phyloP scores from a whole-genome alignment of 495 filamentous ascomycete genomes.

The Staphylotrichum tortipilum region DNA sequence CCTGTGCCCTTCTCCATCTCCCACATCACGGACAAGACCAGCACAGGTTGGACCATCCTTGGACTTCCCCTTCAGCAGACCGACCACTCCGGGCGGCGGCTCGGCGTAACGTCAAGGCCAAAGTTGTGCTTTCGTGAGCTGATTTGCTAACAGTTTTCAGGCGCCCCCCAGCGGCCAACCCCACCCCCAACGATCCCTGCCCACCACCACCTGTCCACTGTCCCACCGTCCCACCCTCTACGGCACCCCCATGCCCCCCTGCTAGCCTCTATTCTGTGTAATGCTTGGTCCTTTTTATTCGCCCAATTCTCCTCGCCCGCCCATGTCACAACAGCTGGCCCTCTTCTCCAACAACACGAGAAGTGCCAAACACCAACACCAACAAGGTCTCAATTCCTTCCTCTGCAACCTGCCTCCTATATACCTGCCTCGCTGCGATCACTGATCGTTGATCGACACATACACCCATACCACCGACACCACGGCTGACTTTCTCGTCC shows the following conservation, averaged over 20 bases:
- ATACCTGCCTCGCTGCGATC: too few relatives aligned
- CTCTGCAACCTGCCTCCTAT: neutral
- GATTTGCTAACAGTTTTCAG: slow-evolving; percentile 13
- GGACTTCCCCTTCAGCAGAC: neutral
- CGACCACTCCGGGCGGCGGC: neutral
- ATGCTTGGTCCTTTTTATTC: slow-evolving; percentile 2
- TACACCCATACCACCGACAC: slow-evolving; percentile 4
- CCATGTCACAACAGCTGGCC: slow-evolving; percentile 19
- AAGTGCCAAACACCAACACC: too few relatives aligned
- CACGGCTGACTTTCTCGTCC: slow-evolving; percentile 18
- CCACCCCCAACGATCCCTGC: slow-evolving; percentile 3
- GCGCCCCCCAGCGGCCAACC: slow-evolving; percentile 3
- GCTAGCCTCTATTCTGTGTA: slow-evolving; percentile 3
- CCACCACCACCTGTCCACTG: too few relatives aligned
- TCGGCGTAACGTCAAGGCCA: slow-evolving; percentile 5
- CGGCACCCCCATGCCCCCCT: too few relatives aligned
- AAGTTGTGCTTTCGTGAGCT: neutral
- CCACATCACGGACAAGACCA: too few relatives aligned
- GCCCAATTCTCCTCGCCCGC: slow-evolving; percentile 8
- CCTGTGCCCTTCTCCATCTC: too few relatives aligned
- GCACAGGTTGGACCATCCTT: too few relatives aligned
- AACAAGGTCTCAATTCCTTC: slow-evolving; percentile 8
- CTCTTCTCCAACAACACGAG: slow-evolving; percentile 9
- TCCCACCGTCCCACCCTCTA: too few relatives aligned
- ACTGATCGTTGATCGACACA: too few relatives aligned